These are phyloP conservation scores for Curvularia hawaiiensis DNA, from an alignment of 2,329 filamentous ascomycete species.

Conservation along the genomic window DNA sequence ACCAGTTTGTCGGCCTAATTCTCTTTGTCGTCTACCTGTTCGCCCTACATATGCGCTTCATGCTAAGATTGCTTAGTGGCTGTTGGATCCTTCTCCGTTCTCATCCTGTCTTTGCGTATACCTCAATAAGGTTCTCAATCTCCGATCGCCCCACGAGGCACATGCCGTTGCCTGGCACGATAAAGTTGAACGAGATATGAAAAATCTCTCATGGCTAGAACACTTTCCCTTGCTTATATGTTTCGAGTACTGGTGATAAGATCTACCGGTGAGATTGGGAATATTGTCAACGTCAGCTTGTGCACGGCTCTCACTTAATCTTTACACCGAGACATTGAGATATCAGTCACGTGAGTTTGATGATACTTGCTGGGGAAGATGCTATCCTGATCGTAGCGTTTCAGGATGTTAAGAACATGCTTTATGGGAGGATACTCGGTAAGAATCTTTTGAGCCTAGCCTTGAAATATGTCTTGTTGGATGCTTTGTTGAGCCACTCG, in stretches of 20 bases:
- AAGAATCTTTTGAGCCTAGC: background rate
- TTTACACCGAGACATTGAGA: background rate
- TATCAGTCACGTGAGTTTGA: background rate
- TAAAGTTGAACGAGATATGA: background rate
- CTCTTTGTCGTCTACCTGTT: conserved; percentile 12
- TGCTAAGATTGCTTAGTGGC: conserved; percentile 5
- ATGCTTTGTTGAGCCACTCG: background rate
- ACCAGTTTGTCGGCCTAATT: conserved; percentile 11
- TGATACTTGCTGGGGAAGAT: background rate
- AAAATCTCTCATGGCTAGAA: background rate
- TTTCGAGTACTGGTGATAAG: background rate
- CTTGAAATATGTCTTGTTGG: background rate
- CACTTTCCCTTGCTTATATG: background rate
- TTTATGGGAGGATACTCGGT: no score
- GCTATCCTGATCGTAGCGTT: background rate
- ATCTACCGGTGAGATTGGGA: background rate
- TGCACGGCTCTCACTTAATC: background rate
- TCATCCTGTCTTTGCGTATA: conserved; percentile 2
- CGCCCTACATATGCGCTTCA: conserved; percentile 11
- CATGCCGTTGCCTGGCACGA: conserved; percentile 4
- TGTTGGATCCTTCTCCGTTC: background rate
- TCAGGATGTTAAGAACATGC: background rate
- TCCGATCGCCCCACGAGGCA: conserved; percentile 4
- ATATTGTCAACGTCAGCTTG: background rate
- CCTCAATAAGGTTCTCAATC: conserved; percentile 1